phyloP scores from a whole-genome alignment of 2,329 filamentous ascomycete genomes.

The Aspergillus vadensis region DNA sequence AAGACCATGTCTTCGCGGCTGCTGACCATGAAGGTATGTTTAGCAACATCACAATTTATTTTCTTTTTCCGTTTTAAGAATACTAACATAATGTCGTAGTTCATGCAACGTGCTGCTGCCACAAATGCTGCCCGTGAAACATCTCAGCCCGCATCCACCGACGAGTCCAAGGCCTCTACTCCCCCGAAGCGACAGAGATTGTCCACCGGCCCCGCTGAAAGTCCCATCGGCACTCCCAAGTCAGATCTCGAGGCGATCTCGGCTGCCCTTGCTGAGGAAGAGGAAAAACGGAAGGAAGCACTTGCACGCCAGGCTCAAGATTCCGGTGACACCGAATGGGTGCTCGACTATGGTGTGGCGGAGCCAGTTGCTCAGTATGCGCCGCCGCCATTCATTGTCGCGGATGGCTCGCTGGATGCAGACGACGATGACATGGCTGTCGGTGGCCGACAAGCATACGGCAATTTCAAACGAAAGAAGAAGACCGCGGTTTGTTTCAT shows the following conservation, averaged over 20 bases:
- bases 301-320: slow-evolving; percentile 45
- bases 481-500: slow-evolving; percentile 27
- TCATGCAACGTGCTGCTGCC: slow-evolving; percentile 86
- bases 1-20: slow-evolving; percentile 84
- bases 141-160: slow-evolving; percentile 50
- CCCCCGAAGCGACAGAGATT: slow-evolving; percentile 42
- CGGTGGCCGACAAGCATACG: slow-evolving; percentile 41
- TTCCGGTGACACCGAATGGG: slow-evolving; percentile 49
- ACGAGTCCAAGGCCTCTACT: slow-evolving; percentile 38
- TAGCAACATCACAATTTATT: not conserved
- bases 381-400: slow-evolving; percentile 33
- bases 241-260: slow-evolving; percentile 45
- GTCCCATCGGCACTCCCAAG: slow-evolving; percentile 25
- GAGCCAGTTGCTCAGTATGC: slow-evolving; percentile 18
- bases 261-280: slow-evolving; percentile 44
- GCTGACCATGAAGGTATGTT: slow-evolving; percentile 76
- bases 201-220: slow-evolving; percentile 27
- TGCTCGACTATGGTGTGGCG: slow-evolving; percentile 35
- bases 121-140: slow-evolving; percentile 51
- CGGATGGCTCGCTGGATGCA: slow-evolving; percentile 37
- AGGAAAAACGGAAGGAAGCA: slow-evolving; percentile 44
- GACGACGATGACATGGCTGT: slow-evolving; percentile 32
- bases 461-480: slow-evolving; percentile 42
- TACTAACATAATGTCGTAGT: slow-evolving; percentile 47
- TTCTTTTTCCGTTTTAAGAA: too few relatives aligned